These are phyloP conservation scores for Mangifera indica DNA, from an alignment of 345 rosid genomes.

Conservation along the genomic window DNA sequence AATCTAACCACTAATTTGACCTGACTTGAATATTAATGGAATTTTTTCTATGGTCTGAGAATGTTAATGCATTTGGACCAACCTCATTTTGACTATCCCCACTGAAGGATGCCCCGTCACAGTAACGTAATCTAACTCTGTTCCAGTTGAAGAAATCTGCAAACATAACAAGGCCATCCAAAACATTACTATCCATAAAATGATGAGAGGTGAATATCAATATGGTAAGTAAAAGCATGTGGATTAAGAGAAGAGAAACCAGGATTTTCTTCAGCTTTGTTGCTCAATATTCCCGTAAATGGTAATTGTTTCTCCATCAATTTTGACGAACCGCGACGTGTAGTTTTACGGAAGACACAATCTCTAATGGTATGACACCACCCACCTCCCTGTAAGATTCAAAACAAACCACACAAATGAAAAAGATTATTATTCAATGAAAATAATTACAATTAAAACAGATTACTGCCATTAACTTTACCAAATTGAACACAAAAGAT, in stretches of 20 bases:
- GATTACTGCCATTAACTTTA: neutral
- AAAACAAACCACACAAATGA: slow-evolving; percentile 7
- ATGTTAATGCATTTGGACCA: slow-evolving; percentile 6
- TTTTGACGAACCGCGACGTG: slow-evolving; percentile 78
- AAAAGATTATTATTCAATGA: neutral
- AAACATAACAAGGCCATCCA: slow-evolving; percentile 1
- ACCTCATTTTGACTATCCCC: slow-evolving; percentile 77
- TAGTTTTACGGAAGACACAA: slow-evolving; percentile 68
- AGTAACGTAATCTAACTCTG: slow-evolving; percentile 80
- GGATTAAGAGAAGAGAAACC: slow-evolving; percentile 37
- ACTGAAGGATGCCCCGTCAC: slow-evolving; percentile 89
- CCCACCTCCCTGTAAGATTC: slow-evolving; percentile 73
- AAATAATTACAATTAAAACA: neutral
- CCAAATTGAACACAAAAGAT: neutral
- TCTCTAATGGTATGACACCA: slow-evolving; percentile 68
- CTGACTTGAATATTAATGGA: neutral
- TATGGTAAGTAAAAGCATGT: neutral
- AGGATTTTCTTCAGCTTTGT: slow-evolving; percentile 74
- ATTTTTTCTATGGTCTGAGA: neutral
- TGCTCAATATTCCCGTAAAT: slow-evolving; percentile 77
- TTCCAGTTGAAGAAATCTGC: slow-evolving; percentile 96
- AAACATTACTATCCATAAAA: neutral
- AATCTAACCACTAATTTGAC: neutral
- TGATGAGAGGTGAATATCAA: neutral
- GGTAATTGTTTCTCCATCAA: slow-evolving; percentile 68